These are phyloP conservation scores for Choiromyces venosus DNA, from an alignment of 495 filamentous ascomycete genomes.

Conservation along the genomic window DNA sequence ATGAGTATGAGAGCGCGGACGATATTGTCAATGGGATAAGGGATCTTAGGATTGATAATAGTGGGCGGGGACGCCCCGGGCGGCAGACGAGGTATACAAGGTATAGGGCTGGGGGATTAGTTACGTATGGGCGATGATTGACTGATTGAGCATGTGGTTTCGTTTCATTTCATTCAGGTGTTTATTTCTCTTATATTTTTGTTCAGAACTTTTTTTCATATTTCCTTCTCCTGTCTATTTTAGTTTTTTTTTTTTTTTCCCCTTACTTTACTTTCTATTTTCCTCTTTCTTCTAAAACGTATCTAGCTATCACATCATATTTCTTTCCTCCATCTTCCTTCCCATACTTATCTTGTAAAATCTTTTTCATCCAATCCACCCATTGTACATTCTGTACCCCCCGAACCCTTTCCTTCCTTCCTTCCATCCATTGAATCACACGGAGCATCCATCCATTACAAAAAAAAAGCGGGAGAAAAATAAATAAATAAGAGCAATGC, in stretches of 20 bases:
- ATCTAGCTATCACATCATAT: neutral
- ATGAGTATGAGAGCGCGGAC: slow-evolving; percentile 34
- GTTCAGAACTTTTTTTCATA: slow-evolving; percentile 13
- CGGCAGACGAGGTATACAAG: slow-evolving; percentile 8
- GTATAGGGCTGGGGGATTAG: slow-evolving; percentile 10
- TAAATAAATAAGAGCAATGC: neutral
- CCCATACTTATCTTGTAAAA: neutral
- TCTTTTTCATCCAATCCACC: neutral
- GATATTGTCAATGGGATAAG: slow-evolving; percentile 15
- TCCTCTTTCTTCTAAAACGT: neutral
- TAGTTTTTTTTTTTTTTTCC: slow-evolving; percentile 3
- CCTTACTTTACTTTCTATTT: neutral
- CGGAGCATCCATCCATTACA: too few species aligned
- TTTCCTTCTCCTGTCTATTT: slow-evolving; percentile 15
- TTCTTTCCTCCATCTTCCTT: neutral
- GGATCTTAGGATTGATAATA: slow-evolving; percentile 17
- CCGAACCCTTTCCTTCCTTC: too few species aligned
- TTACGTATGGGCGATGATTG: slow-evolving; percentile 15
- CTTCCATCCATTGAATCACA: neutral
- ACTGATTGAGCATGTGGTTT: neutral
- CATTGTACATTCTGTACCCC: too few species aligned
- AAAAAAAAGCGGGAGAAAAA: neutral
- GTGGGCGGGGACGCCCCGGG: slow-evolving; percentile 4
- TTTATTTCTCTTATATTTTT: slow-evolving; percentile 14
- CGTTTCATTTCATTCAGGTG: slow-evolving; percentile 1